Conservation (phyloP, 140 eudicot genomes). For the Anethum foeniculum region DNA sequence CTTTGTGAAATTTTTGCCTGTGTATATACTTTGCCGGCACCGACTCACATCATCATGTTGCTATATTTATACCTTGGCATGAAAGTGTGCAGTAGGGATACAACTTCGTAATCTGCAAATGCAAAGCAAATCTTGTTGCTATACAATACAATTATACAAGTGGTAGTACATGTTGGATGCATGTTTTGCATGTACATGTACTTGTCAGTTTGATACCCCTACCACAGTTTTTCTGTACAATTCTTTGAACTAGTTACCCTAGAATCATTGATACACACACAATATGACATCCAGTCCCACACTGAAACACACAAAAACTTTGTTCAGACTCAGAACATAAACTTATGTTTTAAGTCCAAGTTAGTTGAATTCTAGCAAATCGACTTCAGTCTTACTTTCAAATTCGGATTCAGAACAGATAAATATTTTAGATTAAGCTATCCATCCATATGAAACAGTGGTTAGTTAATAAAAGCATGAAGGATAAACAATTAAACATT, state of each 20-base stretch:
- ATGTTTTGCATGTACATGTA: too few relatives aligned
- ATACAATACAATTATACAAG: too few relatives aligned
- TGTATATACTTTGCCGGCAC: too few relatives aligned
- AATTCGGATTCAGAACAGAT: neutral
- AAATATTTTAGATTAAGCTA: neutral
- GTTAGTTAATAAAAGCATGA: neutral
- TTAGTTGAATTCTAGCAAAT: neutral
- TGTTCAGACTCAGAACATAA: neutral
- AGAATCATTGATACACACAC: neutral
- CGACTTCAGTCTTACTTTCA: neutral
- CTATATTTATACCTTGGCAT: too few relatives aligned
- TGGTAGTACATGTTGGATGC: too few relatives aligned
- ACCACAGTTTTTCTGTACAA: neutral
- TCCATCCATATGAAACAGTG: neutral
- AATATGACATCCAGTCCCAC: neutral
- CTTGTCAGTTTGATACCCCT: neutral
- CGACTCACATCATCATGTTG: too few relatives aligned
- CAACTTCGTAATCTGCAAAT: too few relatives aligned
- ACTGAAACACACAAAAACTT: neutral
- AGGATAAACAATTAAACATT: neutral
- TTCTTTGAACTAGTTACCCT: neutral
- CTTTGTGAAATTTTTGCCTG: too few relatives aligned
- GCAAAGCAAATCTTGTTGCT: too few relatives aligned
- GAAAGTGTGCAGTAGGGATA: too few relatives aligned
- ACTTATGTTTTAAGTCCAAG: neutral